Base-by-base conservation (phyloP, 2,329 filamentous ascomycete genomes). In the Colletotrichum sp. region DNA sequence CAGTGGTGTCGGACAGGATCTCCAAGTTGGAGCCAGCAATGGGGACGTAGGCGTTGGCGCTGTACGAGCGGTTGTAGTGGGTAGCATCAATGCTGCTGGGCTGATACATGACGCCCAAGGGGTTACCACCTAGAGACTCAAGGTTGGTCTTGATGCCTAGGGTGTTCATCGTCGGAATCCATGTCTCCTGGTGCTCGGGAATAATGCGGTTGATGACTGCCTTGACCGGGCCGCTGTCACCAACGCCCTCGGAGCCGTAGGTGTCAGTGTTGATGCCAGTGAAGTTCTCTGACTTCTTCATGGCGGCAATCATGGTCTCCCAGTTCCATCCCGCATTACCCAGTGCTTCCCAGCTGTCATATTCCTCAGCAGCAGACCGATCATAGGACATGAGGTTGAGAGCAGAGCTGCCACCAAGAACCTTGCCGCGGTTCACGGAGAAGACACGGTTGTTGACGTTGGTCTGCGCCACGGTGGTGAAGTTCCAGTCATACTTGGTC, bases 51-150 rank as follows among this genome's bases (percentile, higher is more conserved):
- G 83, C 84, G 58, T 85, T 87, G 67, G 82, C 77, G 28, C 84
- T 83, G 79, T 89, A 91, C 4, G 87, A 90, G 38, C 90, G 84
- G 24, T 82, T 86, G 77, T 88, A 89, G 55, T 86, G 84, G 6
- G 83, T 83, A 12, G 85, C 84, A 60, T 88, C 84, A 48, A 91
- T 85, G 72, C 86, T 89, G 76, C 85, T 88, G 12, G 89, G 84
- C 73, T 89, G 87, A 38, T 84, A 86, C 81, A 87, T 88, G 8
- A 87, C 87, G 8, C 90, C 90, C 5, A 89, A 79, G 16, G 86
- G 87, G 64, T 88, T 85, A 3, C 90, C 90, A 16, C 85, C 83
- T 3, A 91, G 83, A 10, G 87, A 89, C 65, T 88, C 82, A 2
- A 89, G 80, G 36, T 83, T 85, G 21, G 82, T 83, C 28, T 78